Conservation (phyloP, 495 filamentous ascomycete species). For the Tuber magnatum region DNA sequence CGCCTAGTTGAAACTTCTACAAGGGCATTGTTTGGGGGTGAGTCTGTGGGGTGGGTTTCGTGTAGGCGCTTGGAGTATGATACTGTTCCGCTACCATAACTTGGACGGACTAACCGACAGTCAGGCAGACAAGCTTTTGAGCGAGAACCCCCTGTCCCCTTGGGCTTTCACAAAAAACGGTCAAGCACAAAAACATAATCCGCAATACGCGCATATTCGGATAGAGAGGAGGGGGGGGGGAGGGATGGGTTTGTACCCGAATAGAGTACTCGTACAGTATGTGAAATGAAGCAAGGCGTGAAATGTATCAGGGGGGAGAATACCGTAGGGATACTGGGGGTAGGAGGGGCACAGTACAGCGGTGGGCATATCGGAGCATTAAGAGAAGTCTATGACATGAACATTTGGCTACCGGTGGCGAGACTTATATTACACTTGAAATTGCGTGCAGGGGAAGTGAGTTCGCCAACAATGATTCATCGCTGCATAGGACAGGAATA, state of each 20-base stretch:
- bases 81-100: not conserved
- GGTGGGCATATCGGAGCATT: not conserved
- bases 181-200: not conserved
- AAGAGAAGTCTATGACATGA: not conserved
- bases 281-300: not conserved
- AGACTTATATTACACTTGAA: not conserved
- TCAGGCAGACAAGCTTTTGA: not conserved
- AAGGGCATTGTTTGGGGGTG: not conserved
- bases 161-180: not conserved
- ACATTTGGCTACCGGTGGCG: not conserved
- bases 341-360: not conserved
- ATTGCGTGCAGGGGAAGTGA: not conserved
- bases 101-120: not conserved
- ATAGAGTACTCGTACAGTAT: too few relatives aligned
- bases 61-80: not conserved
- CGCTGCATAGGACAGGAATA: not conserved
- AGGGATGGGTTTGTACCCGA: not conserved
- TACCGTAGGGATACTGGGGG: not conserved
- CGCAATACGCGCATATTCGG: not conserved
- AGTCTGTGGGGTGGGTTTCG: not conserved
- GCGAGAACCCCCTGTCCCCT: not conserved
- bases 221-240: not conserved
- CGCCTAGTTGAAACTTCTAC: not conserved
- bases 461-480: not conserved
- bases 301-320: not conserved